These are phyloP conservation scores for Suzukiozyma palmioleophila DNA, from an alignment of 1,139 yeast species.

Conservation along the genomic window DNA sequence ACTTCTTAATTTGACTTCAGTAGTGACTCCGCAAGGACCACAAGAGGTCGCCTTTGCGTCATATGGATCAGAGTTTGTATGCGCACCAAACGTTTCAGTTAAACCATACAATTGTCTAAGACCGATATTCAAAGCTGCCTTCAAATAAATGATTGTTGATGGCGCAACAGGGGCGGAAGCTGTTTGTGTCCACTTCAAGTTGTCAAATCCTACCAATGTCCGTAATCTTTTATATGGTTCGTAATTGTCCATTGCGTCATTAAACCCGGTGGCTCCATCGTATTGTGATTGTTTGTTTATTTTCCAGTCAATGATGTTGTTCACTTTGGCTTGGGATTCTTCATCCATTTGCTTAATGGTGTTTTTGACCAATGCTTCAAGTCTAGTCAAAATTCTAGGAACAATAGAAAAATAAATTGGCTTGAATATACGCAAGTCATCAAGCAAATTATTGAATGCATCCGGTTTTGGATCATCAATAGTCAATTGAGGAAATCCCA, in stretches of 20 bases:
- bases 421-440: conserved; percentile 25
- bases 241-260: conserved; percentile 19
- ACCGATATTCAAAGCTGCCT: conserved; percentile 31
- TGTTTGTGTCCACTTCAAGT: conserved; percentile 22
- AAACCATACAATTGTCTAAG: conserved; percentile 34
- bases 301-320: conserved; percentile 21
- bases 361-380: conserved; percentile 37
- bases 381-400: conserved; percentile 28
- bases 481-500: conserved; percentile 38
- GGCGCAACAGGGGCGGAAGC: conserved; percentile 37
- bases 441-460: conserved; percentile 16
- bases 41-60: conserved; percentile 33
- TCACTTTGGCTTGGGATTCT: conserved; percentile 13
- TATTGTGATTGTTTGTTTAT: conserved; percentile 18
- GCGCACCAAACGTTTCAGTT: conserved; percentile 36
- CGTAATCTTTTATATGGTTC: conserved; percentile 23
- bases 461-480: conserved; percentile 11
- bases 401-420: conserved; percentile 33
- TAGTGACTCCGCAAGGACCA: conserved; percentile 25
- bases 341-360: conserved; percentile 19
- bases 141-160: conserved; percentile 27
- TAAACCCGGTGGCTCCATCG: conserved; percentile 24
- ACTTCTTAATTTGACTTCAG: conserved; percentile 24
- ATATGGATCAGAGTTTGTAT: conserved; percentile 22
- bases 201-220: conserved; percentile 25